Evolutionary conservation across 2,329 filamentous ascomycete genomes (phyloP), one percentile per base, ranked within the genome.

Genomic region (Fusarium poae): DNA sequence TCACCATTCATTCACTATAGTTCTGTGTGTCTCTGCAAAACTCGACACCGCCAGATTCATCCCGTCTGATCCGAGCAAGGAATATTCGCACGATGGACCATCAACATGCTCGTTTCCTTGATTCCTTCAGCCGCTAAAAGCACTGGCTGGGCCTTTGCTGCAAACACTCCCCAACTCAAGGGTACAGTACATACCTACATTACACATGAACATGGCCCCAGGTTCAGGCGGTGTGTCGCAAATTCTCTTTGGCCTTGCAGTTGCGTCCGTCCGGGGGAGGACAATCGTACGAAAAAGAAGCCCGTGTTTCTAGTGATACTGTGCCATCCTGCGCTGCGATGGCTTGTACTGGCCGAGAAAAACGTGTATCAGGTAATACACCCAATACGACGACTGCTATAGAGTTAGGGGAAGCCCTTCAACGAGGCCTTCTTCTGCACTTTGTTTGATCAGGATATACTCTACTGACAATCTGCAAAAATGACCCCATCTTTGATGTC

Each of bases 161-260:
- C 64, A 72, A 73, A 60, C 67, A 73, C 71, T 73, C 71, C 69
- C 68, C 71, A 60, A 46, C 16, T 32, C 50, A 53, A 44, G 37
- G 37, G 27, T 53, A 23, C 23, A 16, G 34, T 21, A 30, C 29
- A 51, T 30, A 48, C 45, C n/a, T 30, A 43, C 27, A 53, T 44
- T 72, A 63, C 65, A 67, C 53, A 71, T 37, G 45, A 68, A 57
- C 56, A 71, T 62, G 62, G 46, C 55, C 59, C 65, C 67, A 58
- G 59, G 72, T 65, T 58, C 67, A 58, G 63, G 72, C 72, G 68
- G 72, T 73, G 68, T 74, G 64, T 60, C 62, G 59, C 68, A 67
- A 64, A 61, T 64, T 57, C 57, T 62, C 39, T 59, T 61, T 25
- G 32, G 23, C 56, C 56, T 57, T 62, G 37, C 25, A 51, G 46